Evolutionary conservation across 495 filamentous ascomycete species (phyloP).

Genomic region (Haplographium delicatum): DNA sequence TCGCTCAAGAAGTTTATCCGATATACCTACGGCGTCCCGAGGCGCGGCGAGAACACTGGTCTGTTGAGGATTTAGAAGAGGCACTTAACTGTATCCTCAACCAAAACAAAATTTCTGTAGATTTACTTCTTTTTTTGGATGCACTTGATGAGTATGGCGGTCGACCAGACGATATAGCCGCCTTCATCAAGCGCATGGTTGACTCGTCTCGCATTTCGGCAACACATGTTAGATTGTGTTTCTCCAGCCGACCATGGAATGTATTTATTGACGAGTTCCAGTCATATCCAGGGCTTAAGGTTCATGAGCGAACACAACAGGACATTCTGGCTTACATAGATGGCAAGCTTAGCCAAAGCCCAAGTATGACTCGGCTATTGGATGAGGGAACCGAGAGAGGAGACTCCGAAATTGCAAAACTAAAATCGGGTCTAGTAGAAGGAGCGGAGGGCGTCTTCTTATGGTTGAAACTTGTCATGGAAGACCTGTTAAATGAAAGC

Average conservation of each 20-base stretch:
- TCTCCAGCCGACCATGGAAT: conserved; percentile 2
- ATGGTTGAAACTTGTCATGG: conserved; percentile 36
- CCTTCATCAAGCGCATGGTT: too few species aligned
- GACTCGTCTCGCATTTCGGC: too few species aligned
- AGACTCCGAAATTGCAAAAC: too few species aligned
- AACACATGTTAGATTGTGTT: conserved; percentile 3
- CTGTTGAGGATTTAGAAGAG: background rate
- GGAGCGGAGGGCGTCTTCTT: conserved; percentile 36
- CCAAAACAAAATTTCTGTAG: background rate
- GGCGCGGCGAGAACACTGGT: too few species aligned
- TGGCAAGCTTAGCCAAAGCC: background rate
- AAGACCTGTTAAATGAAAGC: too few species aligned
- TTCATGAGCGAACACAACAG: conserved; percentile 30
- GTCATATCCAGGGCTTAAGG: conserved; percentile 14
- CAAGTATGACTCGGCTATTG: background rate
- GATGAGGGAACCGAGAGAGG: too few species aligned
- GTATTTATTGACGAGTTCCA: conserved; percentile 8
- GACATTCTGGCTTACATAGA: conserved; percentile 26
- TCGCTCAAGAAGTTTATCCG: background rate
- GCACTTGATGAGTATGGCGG: conserved; percentile 1
- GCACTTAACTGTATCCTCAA: background rate
- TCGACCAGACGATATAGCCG: too few species aligned
- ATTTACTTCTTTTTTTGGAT: background rate
- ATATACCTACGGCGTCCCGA: too few species aligned
- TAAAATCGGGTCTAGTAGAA: conserved; percentile 19